A percentile compares a stretch with the other conserved stretches of the same genome.
phyloP scores from a whole-genome alignment of 108 stramenopile species.

The Nitzschia sp. region DNA sequence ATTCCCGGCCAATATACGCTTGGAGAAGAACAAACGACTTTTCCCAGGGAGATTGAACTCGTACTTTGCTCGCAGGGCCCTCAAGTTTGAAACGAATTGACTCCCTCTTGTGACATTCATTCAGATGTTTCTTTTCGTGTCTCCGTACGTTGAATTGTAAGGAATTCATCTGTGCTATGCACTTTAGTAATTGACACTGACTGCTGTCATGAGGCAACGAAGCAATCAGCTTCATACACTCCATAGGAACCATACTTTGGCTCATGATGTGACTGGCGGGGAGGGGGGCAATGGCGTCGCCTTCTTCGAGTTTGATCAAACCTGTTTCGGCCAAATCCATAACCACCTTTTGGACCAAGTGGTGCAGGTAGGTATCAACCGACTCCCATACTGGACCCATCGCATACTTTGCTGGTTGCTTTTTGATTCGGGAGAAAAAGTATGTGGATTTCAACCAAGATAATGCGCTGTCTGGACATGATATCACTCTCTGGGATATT shows the following conservation, averaged over 20 bases:
- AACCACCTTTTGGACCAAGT: slow-evolving; percentile 5
- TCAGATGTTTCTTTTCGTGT: slow-evolving; percentile 75
- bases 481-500: slow-evolving; percentile 78
- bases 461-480: slow-evolving; percentile 44
- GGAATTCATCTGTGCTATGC: slow-evolving; percentile 58
- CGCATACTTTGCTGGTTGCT: slow-evolving; percentile 30
- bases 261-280: slow-evolving; percentile 73
- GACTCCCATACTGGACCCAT: neutral
- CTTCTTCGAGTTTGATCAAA: slow-evolving; percentile 6
- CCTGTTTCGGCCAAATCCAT: slow-evolving; percentile 6
- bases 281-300: slow-evolving; percentile 36
- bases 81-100: slow-evolving; percentile 69
- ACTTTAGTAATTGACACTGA: slow-evolving; percentile 57
- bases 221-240: slow-evolving; percentile 66
- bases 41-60: slow-evolving; percentile 64
- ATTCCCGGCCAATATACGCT: slow-evolving; percentile 60
- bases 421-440: slow-evolving; percentile 50
- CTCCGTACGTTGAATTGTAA: slow-evolving; percentile 70
- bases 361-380: slow-evolving; percentile 12
- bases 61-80: slow-evolving; percentile 72
- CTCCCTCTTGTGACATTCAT: slow-evolving; percentile 68
- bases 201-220: slow-evolving; percentile 60
- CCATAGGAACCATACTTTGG: slow-evolving; percentile 63
- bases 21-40: slow-evolving; percentile 88
- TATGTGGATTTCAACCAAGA: slow-evolving; percentile 71